phyloP scores from a whole-genome alignment of 306 rosid species.

The Quillaja saponaria region DNA sequence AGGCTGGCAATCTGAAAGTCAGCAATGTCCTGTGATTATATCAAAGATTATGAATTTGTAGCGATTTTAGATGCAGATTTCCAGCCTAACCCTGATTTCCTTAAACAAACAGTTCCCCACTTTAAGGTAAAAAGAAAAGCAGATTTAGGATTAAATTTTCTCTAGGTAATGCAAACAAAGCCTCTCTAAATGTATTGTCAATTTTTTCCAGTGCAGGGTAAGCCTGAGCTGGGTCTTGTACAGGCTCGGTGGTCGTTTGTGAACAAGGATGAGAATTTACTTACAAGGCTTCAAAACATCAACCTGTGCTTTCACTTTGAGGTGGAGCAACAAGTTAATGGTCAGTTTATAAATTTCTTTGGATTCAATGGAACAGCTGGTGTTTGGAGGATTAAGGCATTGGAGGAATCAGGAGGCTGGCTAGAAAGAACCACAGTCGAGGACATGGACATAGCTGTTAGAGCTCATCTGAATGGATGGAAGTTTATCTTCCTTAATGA shows the following conservation, averaged over 20 bases:
- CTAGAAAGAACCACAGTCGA: constrained; percentile 96
- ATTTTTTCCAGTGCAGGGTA: constrained; percentile 58
- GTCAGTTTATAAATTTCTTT: constrained; percentile 80
- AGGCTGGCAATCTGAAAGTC: constrained; percentile 98
- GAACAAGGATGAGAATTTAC: constrained; percentile 93
- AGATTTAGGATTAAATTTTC: neutral
- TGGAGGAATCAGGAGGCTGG: constrained; percentile 99
- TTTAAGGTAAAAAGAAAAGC: constrained; percentile 63
- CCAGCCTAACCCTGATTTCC: constrained; percentile 90
- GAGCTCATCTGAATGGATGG: constrained; percentile 97
- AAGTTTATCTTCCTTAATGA: constrained; percentile 89
- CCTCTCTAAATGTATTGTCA: constrained; percentile 13
- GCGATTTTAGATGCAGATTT: constrained; percentile 97
- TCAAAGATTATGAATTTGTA: constrained; percentile 83
- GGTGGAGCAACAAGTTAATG: constrained; percentile 99
- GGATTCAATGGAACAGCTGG: constrained; percentile 99
- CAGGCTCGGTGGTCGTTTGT: constrained; percentile 96
- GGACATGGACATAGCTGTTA: constrained; percentile 95
- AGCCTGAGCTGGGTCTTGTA: constrained; percentile 87
- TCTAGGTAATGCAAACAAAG: constrained; percentile 3
- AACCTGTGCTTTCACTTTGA: constrained; percentile 98
- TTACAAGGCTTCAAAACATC: constrained; percentile 90
- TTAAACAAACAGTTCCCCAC: constrained; percentile 80
- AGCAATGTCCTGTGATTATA: constrained; percentile 91
- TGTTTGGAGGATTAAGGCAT: constrained; percentile 90